phyloP scores from a whole-genome alignment of 1,139 yeast genomes.

The Candida glucosophila region DNA sequence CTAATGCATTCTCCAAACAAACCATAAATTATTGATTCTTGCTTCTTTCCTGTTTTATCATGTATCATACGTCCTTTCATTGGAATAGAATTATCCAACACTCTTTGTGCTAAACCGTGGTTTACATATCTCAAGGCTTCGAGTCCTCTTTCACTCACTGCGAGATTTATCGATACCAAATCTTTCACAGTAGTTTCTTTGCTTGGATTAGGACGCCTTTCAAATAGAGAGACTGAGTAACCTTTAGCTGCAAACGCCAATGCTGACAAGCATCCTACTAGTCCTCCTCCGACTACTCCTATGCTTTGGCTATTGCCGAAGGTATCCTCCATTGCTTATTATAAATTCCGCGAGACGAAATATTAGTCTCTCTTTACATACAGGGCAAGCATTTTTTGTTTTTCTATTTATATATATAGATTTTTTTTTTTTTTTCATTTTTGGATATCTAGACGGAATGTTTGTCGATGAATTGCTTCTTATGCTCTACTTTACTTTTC shows the following conservation, averaged over 20 bases:
- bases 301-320: too few relatives aligned
- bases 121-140: slow-evolving; percentile 59
- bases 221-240: slow-evolving; percentile 64
- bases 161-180: slow-evolving; percentile 73
- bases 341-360: too few relatives aligned
- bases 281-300: slow-evolving; percentile 74
- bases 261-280: slow-evolving; percentile 85
- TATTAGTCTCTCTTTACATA: too few relatives aligned
- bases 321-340: too few relatives aligned
- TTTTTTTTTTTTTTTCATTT: too few relatives aligned
- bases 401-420: too few relatives aligned
- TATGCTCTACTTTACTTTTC: slow-evolving; percentile 12
- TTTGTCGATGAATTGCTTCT: slow-evolving; percentile 10
- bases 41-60: slow-evolving; percentile 51
- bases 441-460: too few relatives aligned
- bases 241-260: slow-evolving; percentile 69
- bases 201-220: slow-evolving; percentile 40
- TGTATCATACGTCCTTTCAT: slow-evolving; percentile 92
- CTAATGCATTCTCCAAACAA: slow-evolving; percentile 79
- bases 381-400: too few relatives aligned
- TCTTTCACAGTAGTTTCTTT: slow-evolving; percentile 18
- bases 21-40: slow-evolving; percentile 69
- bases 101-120: slow-evolving; percentile 43
- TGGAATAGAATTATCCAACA: slow-evolving; percentile 61
- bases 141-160: slow-evolving; percentile 80